phyloP scores from a whole-genome alignment of 129 eudicot genomes.

The Chrysanthemum seticuspe region DNA sequence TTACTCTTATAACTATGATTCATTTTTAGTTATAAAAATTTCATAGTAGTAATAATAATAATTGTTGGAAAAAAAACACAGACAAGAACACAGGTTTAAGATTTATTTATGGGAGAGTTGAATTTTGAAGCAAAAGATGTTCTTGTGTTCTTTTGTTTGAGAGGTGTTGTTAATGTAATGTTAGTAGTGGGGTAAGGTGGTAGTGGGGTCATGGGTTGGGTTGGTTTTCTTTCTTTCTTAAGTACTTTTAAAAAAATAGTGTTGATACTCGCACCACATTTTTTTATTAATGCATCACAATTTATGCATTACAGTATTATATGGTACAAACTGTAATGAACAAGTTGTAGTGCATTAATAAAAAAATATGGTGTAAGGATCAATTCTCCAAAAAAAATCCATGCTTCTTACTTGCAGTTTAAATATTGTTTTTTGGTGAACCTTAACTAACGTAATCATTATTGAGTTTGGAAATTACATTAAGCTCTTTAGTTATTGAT shows the following conservation, averaged over 20 bases:
- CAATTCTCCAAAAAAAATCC: no score
- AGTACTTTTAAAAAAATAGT: no score
- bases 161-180: no score
- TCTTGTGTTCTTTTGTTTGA: background rate
- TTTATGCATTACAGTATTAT: no score
- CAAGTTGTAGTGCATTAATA: no score
- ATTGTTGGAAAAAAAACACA: slow-evolving; percentile 4
- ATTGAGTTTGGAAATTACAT: background rate
- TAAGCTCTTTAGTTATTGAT: background rate
- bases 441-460: slow-evolving; percentile 9
- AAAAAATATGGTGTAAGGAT: no score
- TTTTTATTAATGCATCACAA: no score
- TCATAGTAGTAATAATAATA: background rate
- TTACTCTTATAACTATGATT: slow-evolving; percentile 37
- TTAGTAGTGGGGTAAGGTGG: slow-evolving; percentile 16
- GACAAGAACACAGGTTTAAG: slow-evolving; percentile 5
- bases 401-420: slow-evolving; percentile 37
- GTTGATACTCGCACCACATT: no score
- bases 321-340: no score
- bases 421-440: slow-evolving; percentile 19
- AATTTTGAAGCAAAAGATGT: slow-evolving; percentile 35
- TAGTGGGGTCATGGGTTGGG: slow-evolving; percentile 33
- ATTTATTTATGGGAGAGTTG: slow-evolving; percentile 34
- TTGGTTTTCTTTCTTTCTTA: no score
- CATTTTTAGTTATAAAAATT: slow-evolving; percentile 66